phyloP scores from a whole-genome alignment of 139 green algal genomes.

The Helicosporidium sp. region DNA sequence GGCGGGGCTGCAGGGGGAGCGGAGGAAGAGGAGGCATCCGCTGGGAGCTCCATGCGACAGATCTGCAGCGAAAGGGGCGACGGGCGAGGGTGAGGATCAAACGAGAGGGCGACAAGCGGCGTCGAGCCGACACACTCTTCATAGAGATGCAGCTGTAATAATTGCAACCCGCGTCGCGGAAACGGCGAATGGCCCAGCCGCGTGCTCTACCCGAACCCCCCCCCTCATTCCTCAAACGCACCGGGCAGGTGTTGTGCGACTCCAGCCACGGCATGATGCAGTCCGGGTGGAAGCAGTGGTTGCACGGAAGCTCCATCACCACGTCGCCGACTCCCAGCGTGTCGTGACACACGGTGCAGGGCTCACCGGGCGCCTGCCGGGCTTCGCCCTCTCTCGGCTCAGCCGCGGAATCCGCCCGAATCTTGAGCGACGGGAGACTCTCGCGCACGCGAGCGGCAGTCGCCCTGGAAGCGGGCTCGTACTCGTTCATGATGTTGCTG shows the following conservation, averaged over 20 bases:
- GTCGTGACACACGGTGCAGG: slow-evolving; percentile 22
- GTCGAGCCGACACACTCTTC: too few species aligned
- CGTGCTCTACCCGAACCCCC: too few species aligned
- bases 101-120: too few species aligned
- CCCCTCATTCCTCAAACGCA: slow-evolving; percentile 6
- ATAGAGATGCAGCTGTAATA: too few species aligned
- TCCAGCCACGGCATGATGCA: slow-evolving; percentile 27
- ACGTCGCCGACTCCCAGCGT: slow-evolving; percentile 11
- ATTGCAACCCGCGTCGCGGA: too few species aligned
- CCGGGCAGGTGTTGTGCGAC: slow-evolving; percentile 27
- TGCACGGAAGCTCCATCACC: slow-evolving; percentile 24
- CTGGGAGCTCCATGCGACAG: too few species aligned
- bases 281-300: slow-evolving; percentile 19
- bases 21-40: too few species aligned
- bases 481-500: slow-evolving; percentile 12
- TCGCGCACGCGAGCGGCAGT: slow-evolving; percentile 3
- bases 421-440: slow-evolving; percentile 3
- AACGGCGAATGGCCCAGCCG: too few species aligned
- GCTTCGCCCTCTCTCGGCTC: slow-evolving; percentile 8
- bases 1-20: too few species aligned
- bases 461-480: slow-evolving; percentile 6
- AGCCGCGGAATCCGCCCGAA: slow-evolving; percentile 4
- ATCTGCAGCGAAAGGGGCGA: too few species aligned
- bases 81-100: too few species aligned
- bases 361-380: slow-evolving; percentile 10